Base-by-base conservation (phyloP, 345 rosid genomes). In the Rhodomyrtus tomentosa region DNA sequence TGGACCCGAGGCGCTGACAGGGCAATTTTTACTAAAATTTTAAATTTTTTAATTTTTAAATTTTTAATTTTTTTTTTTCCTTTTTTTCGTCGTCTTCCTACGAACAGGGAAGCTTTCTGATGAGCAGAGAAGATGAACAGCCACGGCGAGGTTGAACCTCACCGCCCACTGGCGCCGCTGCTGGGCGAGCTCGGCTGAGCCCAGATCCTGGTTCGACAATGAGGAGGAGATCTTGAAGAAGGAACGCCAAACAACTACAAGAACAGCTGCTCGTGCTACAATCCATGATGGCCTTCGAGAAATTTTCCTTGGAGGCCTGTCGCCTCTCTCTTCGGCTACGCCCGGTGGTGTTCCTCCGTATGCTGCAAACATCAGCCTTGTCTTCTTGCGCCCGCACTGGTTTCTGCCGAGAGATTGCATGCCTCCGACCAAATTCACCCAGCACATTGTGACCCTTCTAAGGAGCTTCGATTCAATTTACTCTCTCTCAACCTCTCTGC, bases 391-490 rank as follows among this genome's bases (percentile, higher is more conserved):
- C 53, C 25, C 42, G 50, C 24, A 32, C 52, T 50, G 32, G 29
- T n/a, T n/a, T 16, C 55, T 87, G 84, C 85, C 1, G 25, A 68
- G 79, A 36, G 91, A 91, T 88, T 87, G 83, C 91, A 90, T 89
- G 72, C 84, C 83, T 86, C 88, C 91, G 92, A 88, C 79, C 91
- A 87, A 92, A 88, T 85, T 95, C 87, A 88, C 86, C 91, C 89
- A 85, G 68, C 84, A 84, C 81, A 62, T 55, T 22, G 50, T 88
- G 82, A 83, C 86, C 87, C 80, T 89, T 88, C 88, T 82, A 87
- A 91, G 90, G 80, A 89, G 89, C 52, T 80, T 83, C 38, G 45
- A 81, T 83, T 79, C 83, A 80, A 55, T 50, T 27, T 27, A 6
- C 27, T 7, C 22, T 3, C 55, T 50, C 40, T 15, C 36, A 3